Evolutionary conservation across 2,329 filamentous ascomycete genomes (phyloP).

Genomic region (Laburnicola sp.): DNA sequence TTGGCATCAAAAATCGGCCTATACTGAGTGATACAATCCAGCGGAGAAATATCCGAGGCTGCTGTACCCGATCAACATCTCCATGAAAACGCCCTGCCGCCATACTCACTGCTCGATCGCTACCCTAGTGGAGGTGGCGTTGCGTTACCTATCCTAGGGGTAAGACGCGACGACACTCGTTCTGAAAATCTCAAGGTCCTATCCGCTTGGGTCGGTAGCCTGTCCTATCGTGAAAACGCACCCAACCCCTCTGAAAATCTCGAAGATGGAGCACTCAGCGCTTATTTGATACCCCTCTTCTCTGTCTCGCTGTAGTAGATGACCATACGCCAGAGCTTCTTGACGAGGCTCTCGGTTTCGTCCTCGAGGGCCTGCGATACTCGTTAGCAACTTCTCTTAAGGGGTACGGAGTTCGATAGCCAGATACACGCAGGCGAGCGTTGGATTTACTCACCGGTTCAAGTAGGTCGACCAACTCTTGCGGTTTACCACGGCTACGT

Average conservation of each 20-base stretch:
- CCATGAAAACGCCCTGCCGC: conserved; percentile 1
- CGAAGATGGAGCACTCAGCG: conserved; percentile 7
- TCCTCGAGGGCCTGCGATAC: conserved; percentile 77
- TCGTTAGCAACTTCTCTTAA: conserved; percentile 38
- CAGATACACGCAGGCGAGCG: no score
- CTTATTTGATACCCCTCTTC: conserved; percentile 71
- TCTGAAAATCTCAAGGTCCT: not conserved
- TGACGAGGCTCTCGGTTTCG: conserved; percentile 89
- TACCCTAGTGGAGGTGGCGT: no score
- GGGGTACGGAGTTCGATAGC: not conserved
- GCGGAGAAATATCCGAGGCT: not conserved
- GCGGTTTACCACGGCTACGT: conserved; percentile 72
- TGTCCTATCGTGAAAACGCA: conserved; percentile 1
- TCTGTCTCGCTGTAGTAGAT: conserved; percentile 97
- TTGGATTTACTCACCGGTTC: conserved; percentile 66
- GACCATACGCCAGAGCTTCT: conserved; percentile 97
- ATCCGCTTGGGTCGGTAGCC: not conserved
- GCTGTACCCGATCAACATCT: conserved; percentile 7
- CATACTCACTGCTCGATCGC: conserved; percentile 6
- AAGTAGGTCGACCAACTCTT: conserved; percentile 79
- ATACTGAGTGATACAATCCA: not conserved
- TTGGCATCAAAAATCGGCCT: not conserved
- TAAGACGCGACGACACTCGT: no score
- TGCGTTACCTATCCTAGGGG: no score
- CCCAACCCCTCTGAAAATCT: not conserved